These are phyloP conservation scores for Triglochin maritima DNA, from an alignment of 106 monocot species.

Conservation along the genomic window DNA sequence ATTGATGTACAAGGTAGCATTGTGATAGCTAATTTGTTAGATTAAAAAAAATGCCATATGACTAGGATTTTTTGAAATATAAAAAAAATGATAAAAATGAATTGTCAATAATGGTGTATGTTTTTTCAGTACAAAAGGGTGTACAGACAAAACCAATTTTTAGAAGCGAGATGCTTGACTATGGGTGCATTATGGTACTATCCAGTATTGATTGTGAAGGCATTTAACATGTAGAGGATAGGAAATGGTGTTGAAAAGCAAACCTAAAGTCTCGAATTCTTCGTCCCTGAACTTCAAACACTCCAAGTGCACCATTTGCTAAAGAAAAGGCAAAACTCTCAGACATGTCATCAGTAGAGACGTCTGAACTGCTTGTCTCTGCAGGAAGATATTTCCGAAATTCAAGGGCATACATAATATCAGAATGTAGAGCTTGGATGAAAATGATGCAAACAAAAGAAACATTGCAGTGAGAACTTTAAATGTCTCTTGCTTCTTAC, in stretches of 20 bases:
- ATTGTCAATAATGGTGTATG: too few relatives aligned
- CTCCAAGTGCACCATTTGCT: conserved; percentile 97
- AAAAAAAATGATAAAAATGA: too few relatives aligned
- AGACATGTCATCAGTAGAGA: conserved; percentile 59
- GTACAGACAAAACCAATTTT: too few relatives aligned
- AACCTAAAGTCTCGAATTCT: conserved; percentile 98
- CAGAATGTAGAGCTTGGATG: neutral
- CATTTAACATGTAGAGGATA: too few relatives aligned
- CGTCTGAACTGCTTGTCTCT: conserved; percentile 52
- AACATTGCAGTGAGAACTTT: neutral
- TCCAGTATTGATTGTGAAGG: too few relatives aligned
- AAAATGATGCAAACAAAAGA: neutral
- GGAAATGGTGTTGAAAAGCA: neutral
- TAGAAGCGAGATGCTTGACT: too few relatives aligned
- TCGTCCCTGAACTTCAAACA: conserved; percentile 98
- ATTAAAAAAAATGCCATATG: too few relatives aligned
- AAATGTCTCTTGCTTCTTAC: conserved; percentile 26
- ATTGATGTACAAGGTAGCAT: too few relatives aligned
- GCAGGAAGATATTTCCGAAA: conserved; percentile 7
- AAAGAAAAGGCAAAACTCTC: conserved; percentile 99
- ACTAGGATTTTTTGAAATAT: too few relatives aligned
- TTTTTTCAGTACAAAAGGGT: too few relatives aligned
- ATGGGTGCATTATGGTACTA: too few relatives aligned
- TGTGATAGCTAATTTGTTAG: too few relatives aligned
- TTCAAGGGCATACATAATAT: neutral